Base-by-base conservation (phyloP, 164 flowering plant genomes). In the Piper longum region DNA sequence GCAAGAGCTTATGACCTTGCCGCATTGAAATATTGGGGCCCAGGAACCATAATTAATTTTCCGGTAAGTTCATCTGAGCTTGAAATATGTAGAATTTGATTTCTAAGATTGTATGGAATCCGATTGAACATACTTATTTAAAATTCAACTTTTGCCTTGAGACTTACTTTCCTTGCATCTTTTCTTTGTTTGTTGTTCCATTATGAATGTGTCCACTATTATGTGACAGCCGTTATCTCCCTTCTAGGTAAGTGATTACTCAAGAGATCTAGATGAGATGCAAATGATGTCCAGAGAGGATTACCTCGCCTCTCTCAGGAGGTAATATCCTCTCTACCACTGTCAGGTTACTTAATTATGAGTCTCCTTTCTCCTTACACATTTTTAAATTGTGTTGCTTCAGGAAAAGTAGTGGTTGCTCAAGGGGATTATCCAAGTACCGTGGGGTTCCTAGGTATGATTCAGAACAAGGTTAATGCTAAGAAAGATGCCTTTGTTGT, bases 1-100 rank as follows among this genome's bases (percentile, higher is more conserved):
- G 99, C 99, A 64, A 82, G 99, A 77, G 99, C 99, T 57, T 95
- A 95, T 76, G 99, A 95, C 76, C 96, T 95, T 72, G 99, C 99
- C 64, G 99, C 99, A 65, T 82, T 95, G 42, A 93, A 93, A 75
- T 93, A 93, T 69, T 93, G 97, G 97, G 99, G 97, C 13, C 91
- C 97, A 64, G 99, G 96, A 62, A 95, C 99, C 19, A 95, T 95
- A 67, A 95, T 91, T 61, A 95, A 95, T 69, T 95, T 95, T 79
- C 97, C 96, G n/a, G 99, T 95, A 73, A 85, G 96, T 26, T 36
- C 16, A 26, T 48, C 9, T 8, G 52, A 48, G 11, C 52, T 48
- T 48, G 52, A 48, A 12, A 12, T 48, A 56, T 7, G 2, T 6
- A 16, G 6, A 26, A 26, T 16, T 56, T 56, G 16, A 16, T 17